Evolutionary conservation across 306 rosid genomes (phyloP), one percentile per base, ranked within the genome.

Genomic region (Ormosia semicastrata): DNA sequence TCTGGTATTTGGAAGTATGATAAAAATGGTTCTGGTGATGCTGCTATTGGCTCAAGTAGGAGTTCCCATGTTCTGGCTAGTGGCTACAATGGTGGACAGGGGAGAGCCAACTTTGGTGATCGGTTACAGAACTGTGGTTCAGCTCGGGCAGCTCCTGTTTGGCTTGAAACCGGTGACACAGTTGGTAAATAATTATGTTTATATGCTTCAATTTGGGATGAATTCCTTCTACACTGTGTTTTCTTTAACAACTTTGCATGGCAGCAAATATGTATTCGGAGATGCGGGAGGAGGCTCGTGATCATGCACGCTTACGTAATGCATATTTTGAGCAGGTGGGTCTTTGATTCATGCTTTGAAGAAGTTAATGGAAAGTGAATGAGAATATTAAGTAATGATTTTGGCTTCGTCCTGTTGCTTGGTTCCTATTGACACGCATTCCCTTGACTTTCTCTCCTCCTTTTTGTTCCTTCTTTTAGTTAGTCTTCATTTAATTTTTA

Each of bases 131-230:
- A 75, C 17, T 88, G 85, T 54, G 90, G 91, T 62, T 89, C 97
- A 84, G 57, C 90, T 79, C 82, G 86, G 79, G 79, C 87, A 69
- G 90, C 94, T 59, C 94, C 97, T 29, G 85, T 86, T 84, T 93
- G 97, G 97, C 92, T 93, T 81, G 97, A 93, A 82, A 93, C 97
- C 11, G 97, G 95, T 58, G 97, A 93, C 14, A 85, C 92, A 36
- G 97, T 91, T 66, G 97, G 97, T 93, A 93, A 76, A 88, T 87
- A 81, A 78, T 81, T 84, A 39, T 76, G 56, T 85, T 62, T 83
- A 52, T 82, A 57, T 82, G 81, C 40, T 83, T 80, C 63, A 68
- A 44, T 66, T 80, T 84, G 56, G 89, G 67, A 50, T 34, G 14
- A 37, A 72, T 66, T 54, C 57, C 71, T 63, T 77, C 56, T 74